Conservation (phyloP, 2,329 filamentous ascomycete species). For the Aspergillus proliferans region DNA sequence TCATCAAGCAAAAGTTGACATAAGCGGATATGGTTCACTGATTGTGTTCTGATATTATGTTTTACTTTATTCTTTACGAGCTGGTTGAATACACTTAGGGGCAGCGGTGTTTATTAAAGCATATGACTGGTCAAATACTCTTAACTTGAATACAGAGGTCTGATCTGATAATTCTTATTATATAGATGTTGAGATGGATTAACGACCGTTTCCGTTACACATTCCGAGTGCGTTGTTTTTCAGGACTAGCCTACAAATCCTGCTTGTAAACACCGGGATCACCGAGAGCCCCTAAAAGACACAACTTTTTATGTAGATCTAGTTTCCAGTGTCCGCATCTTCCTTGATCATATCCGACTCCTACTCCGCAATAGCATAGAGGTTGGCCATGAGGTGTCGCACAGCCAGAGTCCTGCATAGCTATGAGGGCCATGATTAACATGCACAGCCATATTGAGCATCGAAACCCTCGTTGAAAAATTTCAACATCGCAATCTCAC, state of each 20-base stretch:
- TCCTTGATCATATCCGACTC: constrained; percentile 25
- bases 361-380: constrained; percentile 27
- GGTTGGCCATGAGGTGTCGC: constrained; percentile 18
- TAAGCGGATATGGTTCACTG: constrained; percentile 39
- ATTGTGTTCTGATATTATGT: constrained; percentile 12
- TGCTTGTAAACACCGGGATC: too few relatives aligned
- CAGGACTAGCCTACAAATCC: too few relatives aligned
- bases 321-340: neutral
- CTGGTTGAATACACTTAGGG: neutral
- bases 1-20: constrained; percentile 99
- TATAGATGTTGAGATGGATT: constrained; percentile 23
- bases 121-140: too few relatives aligned
- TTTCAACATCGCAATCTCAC: neutral
- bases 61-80: constrained; percentile 5
- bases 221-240: too few relatives aligned
- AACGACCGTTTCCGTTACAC: constrained; percentile 13
- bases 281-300: neutral
- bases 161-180: neutral
- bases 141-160: too few relatives aligned
- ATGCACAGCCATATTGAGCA: neutral
- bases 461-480: too few relatives aligned
- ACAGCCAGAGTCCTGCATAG: neutral
- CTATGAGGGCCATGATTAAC: neutral
- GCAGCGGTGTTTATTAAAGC: neutral
- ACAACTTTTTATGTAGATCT: neutral